Evolutionary conservation across 179 eudicot genomes (phyloP), one percentile per base, ranked within the genome.

Genomic region (Carnegiea gigantea): DNA sequence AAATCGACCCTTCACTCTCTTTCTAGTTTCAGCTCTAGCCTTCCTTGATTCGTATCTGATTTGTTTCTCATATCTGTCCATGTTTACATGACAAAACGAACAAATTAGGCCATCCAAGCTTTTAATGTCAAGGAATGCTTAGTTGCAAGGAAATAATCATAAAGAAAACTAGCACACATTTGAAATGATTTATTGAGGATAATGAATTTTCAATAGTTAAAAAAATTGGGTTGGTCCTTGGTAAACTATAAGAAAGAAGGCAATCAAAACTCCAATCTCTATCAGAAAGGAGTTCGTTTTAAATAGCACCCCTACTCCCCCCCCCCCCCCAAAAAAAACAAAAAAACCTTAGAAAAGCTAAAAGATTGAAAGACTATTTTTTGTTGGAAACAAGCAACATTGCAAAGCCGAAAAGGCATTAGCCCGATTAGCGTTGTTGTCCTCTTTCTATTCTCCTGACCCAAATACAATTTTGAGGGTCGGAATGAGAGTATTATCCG

Each of bases 11-110:
- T 81, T 81, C 21, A 85, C 86, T 77, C 85, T 71, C 76, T 82
- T 82, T 51, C 89, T 79, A 26, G 82, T 85, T 77, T 87, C 89
- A 11, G 89, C 88, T 76, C 86, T 87, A 26, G 86, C 88, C 84
- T 88, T 88, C 80, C 90, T 82, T 21, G 90, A 85, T 76, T 82
- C 90, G 38, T 88, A 88, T 30, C 90, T 85, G 51, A 88, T 75
- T 40, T 82, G 88, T 65, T 85, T 88, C n/a, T 82, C 85, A 36
- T 78, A 88, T 60, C 90, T 85, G 82, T 81, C 67, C 75, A 74
- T 60, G 73, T 60, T 57, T 57, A 5, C 62, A 20, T 2, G 23
- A 9, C 78, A 80, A 28, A 60, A 51, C 6, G 3, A 26, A 70
- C 46, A 73, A 26, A 48, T 46, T 20, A 78, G 64, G 36, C 44